phyloP scores from a whole-genome alignment of 495 filamentous ascomycete genomes.

The Penicillium dipodomyicola region DNA sequence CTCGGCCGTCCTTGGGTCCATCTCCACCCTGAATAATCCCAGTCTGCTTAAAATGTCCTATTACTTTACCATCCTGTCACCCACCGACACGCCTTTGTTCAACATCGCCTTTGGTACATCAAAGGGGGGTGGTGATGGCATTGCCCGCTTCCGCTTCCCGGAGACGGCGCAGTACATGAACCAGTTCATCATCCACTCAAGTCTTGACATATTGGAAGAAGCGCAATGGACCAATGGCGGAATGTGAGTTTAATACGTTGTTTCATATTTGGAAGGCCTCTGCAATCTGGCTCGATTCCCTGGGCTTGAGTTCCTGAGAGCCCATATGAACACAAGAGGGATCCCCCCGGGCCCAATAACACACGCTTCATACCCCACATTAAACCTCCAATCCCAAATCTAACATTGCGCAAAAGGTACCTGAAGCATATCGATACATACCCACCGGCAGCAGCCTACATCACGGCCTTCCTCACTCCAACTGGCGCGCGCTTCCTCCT shows the following conservation, averaged over 20 bases:
- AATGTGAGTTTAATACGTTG: conserved; percentile 54
- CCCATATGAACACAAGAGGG: background rate
- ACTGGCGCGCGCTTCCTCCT: conserved; percentile 76
- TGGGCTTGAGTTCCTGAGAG: background rate
- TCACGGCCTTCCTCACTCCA: conserved; percentile 85
- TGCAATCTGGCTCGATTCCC: background rate
- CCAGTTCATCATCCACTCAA: conserved; percentile 93
- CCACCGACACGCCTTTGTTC: conserved; percentile 91
- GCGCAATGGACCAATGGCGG: conserved; percentile 82
- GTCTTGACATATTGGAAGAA: conserved; percentile 91
- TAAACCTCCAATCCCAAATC: background rate
- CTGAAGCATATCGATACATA: conserved; percentile 94
- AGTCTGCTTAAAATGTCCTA: conserved; percentile 69
- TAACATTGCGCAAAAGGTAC: conserved; percentile 59
- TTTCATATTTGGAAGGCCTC: background rate
- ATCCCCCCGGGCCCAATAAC: background rate
- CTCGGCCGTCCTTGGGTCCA: conserved; percentile 1
- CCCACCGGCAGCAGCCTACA: conserved; percentile 71
- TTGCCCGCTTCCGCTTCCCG: conserved; percentile 71
- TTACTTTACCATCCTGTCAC: conserved; percentile 94
- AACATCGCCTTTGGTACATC: conserved; percentile 94
- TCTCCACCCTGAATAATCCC: conserved; percentile 11
- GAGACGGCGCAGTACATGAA: conserved; percentile 89
- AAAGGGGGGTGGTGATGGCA: conserved; percentile 89
- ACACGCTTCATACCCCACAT: background rate